Base-by-base conservation (phyloP, 306 rosid genomes). In the Hippophae rhamnoides region DNA sequence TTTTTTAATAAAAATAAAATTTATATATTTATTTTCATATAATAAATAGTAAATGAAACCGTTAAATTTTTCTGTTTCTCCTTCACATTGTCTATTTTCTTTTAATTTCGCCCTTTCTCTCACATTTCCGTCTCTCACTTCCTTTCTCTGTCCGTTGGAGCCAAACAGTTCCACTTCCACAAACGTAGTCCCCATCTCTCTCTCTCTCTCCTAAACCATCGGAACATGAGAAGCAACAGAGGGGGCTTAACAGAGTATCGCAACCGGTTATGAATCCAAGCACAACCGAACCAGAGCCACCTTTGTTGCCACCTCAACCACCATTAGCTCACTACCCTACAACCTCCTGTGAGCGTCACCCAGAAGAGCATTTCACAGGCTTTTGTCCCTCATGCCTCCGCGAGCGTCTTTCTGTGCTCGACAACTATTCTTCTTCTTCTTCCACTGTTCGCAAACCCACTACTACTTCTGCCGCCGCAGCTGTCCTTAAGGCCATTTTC, bases 301-400 rank as follows among this genome's bases (percentile, higher is more conserved):
- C 62, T 31, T 67, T 76, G 25, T 58, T 52, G 3, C 87, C 87
- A 27, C 85, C 84, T 1, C 72, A 69, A 11, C 90, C 78, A 25
- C 68, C 62, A 42, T 67, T 76, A 52, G 84, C 90, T 3, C 78
- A 92, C 63, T 83, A 90, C 3, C 93, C 86, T 0, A 83, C 99
- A 2, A 81, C 86, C 45, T 85, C 96, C 75, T 92, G 99, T 42
- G 78, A 72, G 54, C 89, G 78, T 12, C 99, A 92, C 52, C 96
- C 99, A 0, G 84, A 85, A 46, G 99, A 92, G 65, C 71, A 65
- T 9, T 92, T 92, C 86, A 88, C 99, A 9, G 99, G 96, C 45
- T 92, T 92, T 69, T 92, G 99, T 80, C 99, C 99, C 54, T 82
- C 82, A 85, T 92, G 99, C 84, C 99, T 92, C 69, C 87, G 93